Conservation (phyloP, 331 rosid species). For the Malus hybrid region DNA sequence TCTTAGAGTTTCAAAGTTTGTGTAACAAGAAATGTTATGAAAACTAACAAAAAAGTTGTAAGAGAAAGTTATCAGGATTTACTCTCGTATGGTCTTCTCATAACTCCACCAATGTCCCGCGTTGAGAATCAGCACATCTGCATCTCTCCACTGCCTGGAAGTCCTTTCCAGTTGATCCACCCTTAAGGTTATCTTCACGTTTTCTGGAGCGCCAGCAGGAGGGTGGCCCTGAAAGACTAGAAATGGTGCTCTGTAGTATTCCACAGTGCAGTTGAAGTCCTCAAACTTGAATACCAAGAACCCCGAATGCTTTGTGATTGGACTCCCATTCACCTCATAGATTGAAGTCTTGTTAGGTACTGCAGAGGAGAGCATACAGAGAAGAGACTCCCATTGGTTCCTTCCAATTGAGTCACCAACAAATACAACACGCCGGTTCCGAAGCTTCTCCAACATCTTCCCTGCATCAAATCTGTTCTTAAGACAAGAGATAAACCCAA, state of each 20-base stretch:
- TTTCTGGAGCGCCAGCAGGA: conserved; percentile 48
- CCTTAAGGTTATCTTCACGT: conserved; percentile 49
- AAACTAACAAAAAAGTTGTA: conserved; percentile 5
- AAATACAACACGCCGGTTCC: conserved; percentile 67
- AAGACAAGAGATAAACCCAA: conserved; percentile 1
- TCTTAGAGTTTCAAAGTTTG: neutral
- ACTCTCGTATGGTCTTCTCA: conserved; percentile 65
- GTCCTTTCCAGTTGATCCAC: conserved; percentile 74
- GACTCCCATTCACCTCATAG: conserved; percentile 69
- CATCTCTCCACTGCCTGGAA: conserved; percentile 54
- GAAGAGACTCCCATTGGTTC: conserved; percentile 96
- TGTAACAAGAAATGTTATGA: neutral
- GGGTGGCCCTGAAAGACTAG: conserved; percentile 80
- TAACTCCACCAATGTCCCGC: conserved; percentile 93
- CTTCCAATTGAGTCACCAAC: conserved; percentile 92
- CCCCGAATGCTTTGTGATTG: conserved; percentile 77
- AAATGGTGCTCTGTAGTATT: conserved; percentile 81
- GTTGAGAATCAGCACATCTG: conserved; percentile 76
- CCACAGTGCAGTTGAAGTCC: conserved; percentile 77
- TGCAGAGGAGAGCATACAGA: conserved; percentile 74
- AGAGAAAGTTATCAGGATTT: conserved; percentile 10
- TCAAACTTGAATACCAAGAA: conserved; percentile 65
- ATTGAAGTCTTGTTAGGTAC: conserved; percentile 44
- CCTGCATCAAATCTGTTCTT: conserved; percentile 62
- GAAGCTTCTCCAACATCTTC: conserved; percentile 59